phyloP scores from a whole-genome alignment of 805 yeast genomes.

The Lachancea nothofagi region DNA sequence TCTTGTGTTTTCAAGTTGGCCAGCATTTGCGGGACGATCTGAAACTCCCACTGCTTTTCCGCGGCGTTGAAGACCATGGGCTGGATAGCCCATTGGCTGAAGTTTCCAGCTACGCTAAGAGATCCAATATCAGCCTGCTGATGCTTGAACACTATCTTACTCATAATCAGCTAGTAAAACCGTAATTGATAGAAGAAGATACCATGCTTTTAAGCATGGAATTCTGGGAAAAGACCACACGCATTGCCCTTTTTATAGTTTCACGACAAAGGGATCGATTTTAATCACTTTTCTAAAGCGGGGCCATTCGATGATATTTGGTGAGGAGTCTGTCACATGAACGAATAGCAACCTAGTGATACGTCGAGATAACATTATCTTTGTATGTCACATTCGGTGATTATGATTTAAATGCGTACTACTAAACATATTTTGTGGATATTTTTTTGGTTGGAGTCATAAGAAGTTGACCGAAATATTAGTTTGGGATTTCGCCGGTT shows the following conservation, averaged over 20 bases:
- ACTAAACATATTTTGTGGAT: too few species aligned
- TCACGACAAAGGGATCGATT: conserved; percentile 6
- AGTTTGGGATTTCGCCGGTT: too few species aligned
- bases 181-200: background rate
- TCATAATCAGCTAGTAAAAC: background rate
- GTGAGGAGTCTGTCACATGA: conserved; percentile 1
- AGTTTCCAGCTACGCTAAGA: conserved; percentile 37
- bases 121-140: conserved; percentile 9
- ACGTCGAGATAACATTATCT: too few species aligned
- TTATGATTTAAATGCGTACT: too few species aligned
- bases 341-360: too few species aligned
- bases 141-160: conserved; percentile 9
- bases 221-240: background rate
- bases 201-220: too few species aligned
- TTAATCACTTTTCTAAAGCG: background rate
- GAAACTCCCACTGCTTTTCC: conserved; percentile 23
- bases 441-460: too few species aligned
- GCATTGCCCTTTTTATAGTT: conserved; percentile 2
- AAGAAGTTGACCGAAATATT: too few species aligned
- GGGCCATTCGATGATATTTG: background rate
- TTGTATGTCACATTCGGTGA: too few species aligned
- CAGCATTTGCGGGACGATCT: conserved; percentile 21
- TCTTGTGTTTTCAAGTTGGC: too few species aligned
- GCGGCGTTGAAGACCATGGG: conserved; percentile 16
- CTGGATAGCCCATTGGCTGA: conserved; percentile 32